Percentiles rank a stretch among this genome's conserved stretches.
These are phyloP conservation scores for Lachnellula willkommii DNA, from an alignment of 2,329 filamentous ascomycete species.

Conservation along the genomic window DNA sequence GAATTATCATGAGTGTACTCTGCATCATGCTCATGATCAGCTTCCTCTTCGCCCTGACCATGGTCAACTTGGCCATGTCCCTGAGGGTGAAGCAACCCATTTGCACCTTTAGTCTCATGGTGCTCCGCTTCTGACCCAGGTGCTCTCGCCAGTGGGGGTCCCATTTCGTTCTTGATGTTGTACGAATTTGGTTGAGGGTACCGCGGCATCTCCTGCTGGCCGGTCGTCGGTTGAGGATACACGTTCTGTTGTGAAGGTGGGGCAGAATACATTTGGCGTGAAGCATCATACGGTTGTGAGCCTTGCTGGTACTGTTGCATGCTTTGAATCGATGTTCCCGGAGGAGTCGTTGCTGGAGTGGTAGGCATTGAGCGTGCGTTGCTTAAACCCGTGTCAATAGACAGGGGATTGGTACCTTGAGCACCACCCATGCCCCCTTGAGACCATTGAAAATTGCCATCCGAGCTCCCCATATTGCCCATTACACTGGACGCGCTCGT, in stretches of 20 bases:
- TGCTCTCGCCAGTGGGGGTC: conserved; percentile 64
- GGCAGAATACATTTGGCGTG: conserved; percentile 72
- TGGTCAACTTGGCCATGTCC: conserved; percentile 50
- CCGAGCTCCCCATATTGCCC: conserved; percentile 64
- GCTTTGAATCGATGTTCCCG: conserved; percentile 67
- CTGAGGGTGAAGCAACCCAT: conserved; percentile 59
- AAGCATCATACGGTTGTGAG: conserved; percentile 67
- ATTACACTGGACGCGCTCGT: conserved; percentile 87
- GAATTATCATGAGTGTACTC: conserved; percentile 85
- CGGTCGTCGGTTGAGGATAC: conserved; percentile 60
- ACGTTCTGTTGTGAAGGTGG: conserved; percentile 60
- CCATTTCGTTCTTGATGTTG: conserved; percentile 77
- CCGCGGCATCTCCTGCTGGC: conserved; percentile 61
- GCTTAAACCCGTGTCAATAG: conserved; percentile 74
- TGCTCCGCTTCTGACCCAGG: conserved; percentile 54
- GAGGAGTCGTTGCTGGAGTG: conserved; percentile 86
- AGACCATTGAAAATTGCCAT: conserved; percentile 73
- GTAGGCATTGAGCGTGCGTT: conserved; percentile 81
- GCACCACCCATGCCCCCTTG: conserved; percentile 54
- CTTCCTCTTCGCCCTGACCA: conserved; percentile 56
- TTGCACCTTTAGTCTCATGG: conserved; percentile 57
- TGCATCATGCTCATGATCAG: conserved; percentile 68
- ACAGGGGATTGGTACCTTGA: conserved; percentile 64
- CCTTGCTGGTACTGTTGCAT: conserved; percentile 71
- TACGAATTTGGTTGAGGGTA: conserved; percentile 59